Evolutionary conservation across 2,329 filamentous ascomycete species (phyloP), one percentile per base, ranked within the genome.

Genomic region (Colletotrichum sp.): DNA sequence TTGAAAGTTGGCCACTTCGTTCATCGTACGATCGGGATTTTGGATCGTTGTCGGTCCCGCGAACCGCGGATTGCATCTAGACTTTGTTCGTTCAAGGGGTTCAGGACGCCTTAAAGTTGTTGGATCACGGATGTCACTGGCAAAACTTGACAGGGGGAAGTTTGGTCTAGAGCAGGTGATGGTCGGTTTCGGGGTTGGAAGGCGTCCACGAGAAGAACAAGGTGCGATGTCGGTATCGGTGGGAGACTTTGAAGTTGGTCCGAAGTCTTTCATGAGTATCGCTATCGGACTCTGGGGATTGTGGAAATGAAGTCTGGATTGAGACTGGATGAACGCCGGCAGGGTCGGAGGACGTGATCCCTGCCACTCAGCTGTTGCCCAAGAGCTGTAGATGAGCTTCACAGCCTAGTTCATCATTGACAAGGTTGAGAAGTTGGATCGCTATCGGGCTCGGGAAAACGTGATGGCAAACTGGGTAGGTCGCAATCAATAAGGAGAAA

Each of bases 101-200:
- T n/a, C 3, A 0, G 0, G 18, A 43, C 3, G 16, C 3, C 39
- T 10, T 43, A 6, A 1, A 39, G 0, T 16, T 32, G 0, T 16
- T 32, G 10, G 30, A 18, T 43, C 8, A n/a, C 39, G 9, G 0
- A n/a, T 43, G 9, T 4, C 3, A 43, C 39, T n/a, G 4, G 7
- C 16, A 7, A 39, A 18, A 39, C 7, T 5, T 5, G 39, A 12
- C 39, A 43, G 5, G 9, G 39, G 18, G 9, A 4, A 48, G 3
- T 48, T 48, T 4, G 1, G 18, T 43, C 9, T 0, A n/a, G 18
- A 43, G 0, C 9, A 7, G 5, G 39, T 0, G 18, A 0, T 43
- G 0, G 39, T 43, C 18, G 39, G 39, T 43, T 43, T 43, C 18
- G 18, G 18, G 39, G 18, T n/a, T 3, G 0, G 2, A 48, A n/a